phyloP scores from a whole-genome alignment of 1,139 yeast genomes.

The Diutina rugosa region DNA sequence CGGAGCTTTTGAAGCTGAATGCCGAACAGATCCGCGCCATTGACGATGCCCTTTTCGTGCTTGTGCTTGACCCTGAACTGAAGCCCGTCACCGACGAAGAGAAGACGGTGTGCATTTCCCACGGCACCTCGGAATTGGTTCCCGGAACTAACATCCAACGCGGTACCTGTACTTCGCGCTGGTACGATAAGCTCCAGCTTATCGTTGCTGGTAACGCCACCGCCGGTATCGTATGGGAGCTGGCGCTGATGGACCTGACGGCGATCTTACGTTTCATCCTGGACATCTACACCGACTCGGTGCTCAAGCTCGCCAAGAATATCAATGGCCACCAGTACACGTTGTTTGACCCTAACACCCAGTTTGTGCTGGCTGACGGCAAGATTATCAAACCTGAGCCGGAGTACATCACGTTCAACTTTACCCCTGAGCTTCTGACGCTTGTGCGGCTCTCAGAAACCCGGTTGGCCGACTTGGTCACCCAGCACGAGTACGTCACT shows the following conservation, averaged over 20 bases:
- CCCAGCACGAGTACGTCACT: conserved; percentile 52
- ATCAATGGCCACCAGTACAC: conserved; percentile 64
- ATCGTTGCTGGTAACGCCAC: conserved; percentile 57
- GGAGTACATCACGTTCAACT: conserved; percentile 31
- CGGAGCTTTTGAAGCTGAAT: conserved; percentile 34
- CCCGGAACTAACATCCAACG: conserved; percentile 44
- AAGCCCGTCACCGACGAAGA: conserved; percentile 40
- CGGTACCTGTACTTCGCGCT: conserved; percentile 67
- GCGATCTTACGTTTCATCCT: conserved; percentile 61
- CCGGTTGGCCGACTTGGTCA: conserved; percentile 59
- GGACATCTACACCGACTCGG: conserved; percentile 65
- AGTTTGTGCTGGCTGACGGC: conserved; percentile 24
- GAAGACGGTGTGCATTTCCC: conserved; percentile 38
- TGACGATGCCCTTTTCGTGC: conserved; percentile 54
- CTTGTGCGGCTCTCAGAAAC: conserved; percentile 64
- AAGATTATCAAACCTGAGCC: conserved; percentile 28
- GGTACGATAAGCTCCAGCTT: conserved; percentile 69
- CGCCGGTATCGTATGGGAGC: conserved; percentile 67
- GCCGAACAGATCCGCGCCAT: conserved; percentile 30
- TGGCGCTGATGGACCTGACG: conserved; percentile 70
- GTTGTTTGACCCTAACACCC: conserved; percentile 33
- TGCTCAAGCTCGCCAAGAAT: conserved; percentile 55
- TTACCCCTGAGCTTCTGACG: conserved; percentile 30
- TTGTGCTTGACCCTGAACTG: conserved; percentile 45
- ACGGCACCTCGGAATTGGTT: conserved; percentile 50